phyloP scores from a whole-genome alignment of 2,329 filamentous ascomycete genomes.

The Aspergillus brunneoviolaceus region DNA sequence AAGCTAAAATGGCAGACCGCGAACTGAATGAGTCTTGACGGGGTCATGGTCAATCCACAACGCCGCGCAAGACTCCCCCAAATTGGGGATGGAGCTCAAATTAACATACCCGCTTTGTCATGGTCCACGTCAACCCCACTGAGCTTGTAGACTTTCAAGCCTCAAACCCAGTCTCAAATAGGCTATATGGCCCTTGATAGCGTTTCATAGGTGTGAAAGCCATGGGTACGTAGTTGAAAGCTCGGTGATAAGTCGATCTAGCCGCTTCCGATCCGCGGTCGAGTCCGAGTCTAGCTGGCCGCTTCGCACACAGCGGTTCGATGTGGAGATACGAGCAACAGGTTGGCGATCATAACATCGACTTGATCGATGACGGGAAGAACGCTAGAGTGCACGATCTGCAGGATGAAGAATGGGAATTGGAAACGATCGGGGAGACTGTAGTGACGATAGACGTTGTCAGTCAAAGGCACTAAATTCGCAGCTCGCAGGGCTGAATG shows the following conservation, averaged over 20 bases:
- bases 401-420: too few species aligned
- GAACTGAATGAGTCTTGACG: neutral
- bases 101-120: neutral
- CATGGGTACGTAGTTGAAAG: neutral
- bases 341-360: too few species aligned
- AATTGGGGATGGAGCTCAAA: neutral
- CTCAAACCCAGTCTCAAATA: neutral
- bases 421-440: too few species aligned
- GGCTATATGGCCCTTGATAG: neutral
- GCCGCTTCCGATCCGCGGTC: neutral
- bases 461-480: too few species aligned
- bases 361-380: too few species aligned
- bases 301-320: neutral
- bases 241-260: neutral
- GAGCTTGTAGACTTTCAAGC: neutral
- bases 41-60: neutral
- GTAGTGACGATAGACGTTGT: too few species aligned
- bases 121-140: neutral
- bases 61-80: neutral
- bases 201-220: neutral
- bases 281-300: neutral
- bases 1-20: too few species aligned
- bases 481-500: too few species aligned
- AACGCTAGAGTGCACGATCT: too few species aligned
- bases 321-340: too few species aligned